These are phyloP conservation scores for Populus davidiana DNA, from an alignment of 345 rosid genomes.

Conservation along the genomic window DNA sequence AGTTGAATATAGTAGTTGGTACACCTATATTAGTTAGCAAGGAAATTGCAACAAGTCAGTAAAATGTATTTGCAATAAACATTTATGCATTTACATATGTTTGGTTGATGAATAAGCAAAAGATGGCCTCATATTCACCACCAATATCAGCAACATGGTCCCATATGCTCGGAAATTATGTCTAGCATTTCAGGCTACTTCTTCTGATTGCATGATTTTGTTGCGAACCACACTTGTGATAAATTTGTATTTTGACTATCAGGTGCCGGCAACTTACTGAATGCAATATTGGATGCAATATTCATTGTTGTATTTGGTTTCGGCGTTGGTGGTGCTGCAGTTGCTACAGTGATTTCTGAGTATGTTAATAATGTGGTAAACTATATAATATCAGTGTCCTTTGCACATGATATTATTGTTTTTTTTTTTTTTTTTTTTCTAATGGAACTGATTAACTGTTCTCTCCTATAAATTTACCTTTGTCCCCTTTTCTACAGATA, in stretches of 20 bases:
- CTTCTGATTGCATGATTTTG: background rate
- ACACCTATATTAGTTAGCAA: background rate
- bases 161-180: background rate
- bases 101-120: background rate
- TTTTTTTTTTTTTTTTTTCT: background rate
- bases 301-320: conserved; percentile 67
- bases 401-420: conserved; percentile 9
- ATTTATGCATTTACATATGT: background rate
- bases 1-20: background rate
- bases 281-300: conserved; percentile 70
- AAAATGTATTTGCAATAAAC: too few relatives aligned
- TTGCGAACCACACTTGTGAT: conserved; percentile 8
- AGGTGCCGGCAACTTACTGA: conserved; percentile 81
- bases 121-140: background rate
- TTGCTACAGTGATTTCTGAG: conserved; percentile 95
- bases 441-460: background rate
- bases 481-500: conserved; percentile 44
- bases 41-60: background rate
- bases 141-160: background rate
- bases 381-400: conserved; percentile 20
- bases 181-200: background rate
- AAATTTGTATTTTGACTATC: conserved; percentile 29
- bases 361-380: conserved; percentile 79
- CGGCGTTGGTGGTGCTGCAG: conserved; percentile 84
- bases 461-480: conserved; percentile 7